Evolutionary conservation across 108 stramenopile genomes (phyloP).

Genomic region (Skeletonema grethae): DNA sequence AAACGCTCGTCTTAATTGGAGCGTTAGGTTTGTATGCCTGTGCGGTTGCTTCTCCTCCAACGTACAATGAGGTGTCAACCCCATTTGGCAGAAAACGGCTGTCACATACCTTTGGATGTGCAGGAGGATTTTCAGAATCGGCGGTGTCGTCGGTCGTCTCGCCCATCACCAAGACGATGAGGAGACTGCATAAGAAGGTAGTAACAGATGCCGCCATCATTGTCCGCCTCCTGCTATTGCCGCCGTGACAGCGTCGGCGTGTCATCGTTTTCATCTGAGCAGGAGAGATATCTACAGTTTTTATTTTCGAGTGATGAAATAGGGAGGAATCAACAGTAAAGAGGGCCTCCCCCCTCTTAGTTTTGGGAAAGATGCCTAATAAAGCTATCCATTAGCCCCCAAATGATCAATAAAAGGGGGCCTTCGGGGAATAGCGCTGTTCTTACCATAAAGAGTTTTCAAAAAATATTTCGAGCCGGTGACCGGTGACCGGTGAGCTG

Average conservation of each 20-base stretch:
- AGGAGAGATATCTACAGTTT: too few species aligned
- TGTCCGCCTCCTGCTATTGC: not conserved
- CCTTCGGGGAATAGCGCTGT: too few species aligned
- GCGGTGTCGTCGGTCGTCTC: not conserved
- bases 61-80: not conserved
- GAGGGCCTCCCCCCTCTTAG: too few species aligned
- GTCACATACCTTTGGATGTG: not conserved
- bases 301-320: too few species aligned
- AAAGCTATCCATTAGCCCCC: too few species aligned
- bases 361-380: too few species aligned
- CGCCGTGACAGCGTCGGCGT: not conserved
- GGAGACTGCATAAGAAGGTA: not conserved
- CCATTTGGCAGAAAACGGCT: not conserved
- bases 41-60: conserved; percentile 20
- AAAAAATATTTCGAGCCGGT: too few species aligned
- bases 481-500: too few species aligned
- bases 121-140: not conserved
- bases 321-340: too few species aligned
- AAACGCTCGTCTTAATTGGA: conserved; percentile 39
- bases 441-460: too few species aligned
- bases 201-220: not conserved
- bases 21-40: conserved; percentile 69
- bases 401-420: too few species aligned
- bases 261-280: too few species aligned
- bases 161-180: not conserved